phyloP scores from a whole-genome alignment of 345 rosid genomes.

The Syzygium oleosum region DNA sequence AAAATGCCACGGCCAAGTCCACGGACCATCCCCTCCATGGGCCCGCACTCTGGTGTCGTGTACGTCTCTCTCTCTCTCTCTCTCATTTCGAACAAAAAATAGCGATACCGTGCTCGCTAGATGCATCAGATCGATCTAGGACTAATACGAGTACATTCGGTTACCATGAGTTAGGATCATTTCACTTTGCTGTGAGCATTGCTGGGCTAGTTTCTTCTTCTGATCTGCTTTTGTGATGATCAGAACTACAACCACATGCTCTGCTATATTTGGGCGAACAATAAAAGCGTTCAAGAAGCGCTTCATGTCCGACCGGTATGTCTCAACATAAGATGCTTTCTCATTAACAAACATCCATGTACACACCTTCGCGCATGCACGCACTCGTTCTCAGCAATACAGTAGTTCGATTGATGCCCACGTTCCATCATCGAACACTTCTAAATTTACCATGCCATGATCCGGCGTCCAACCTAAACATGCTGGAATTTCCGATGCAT shows the following conservation, averaged over 20 bases:
- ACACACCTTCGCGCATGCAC: neutral
- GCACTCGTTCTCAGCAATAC: neutral
- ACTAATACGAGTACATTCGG: neutral
- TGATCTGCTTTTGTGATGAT: neutral
- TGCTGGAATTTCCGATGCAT: neutral
- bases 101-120: neutral
- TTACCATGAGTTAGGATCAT: neutral
- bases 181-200: neutral
- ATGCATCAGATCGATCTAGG: neutral
- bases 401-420: neutral
- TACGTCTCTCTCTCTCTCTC: neutral
- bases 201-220: neutral
- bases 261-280: conserved; percentile 1
- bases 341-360: neutral
- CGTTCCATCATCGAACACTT: neutral
- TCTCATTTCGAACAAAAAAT: neutral
- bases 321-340: neutral
- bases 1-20: neutral
- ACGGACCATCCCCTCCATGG: neutral
- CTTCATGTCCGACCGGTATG: conserved; percentile 1
- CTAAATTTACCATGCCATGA: neutral
- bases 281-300: neutral
- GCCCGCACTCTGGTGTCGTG: conserved; percentile 10
- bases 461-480: neutral
- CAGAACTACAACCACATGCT: conserved; percentile 5